These are phyloP conservation scores for Pseudocercospora fijiensis DNA, from an alignment of 2,329 filamentous ascomycete genomes.

Conservation along the genomic window DNA sequence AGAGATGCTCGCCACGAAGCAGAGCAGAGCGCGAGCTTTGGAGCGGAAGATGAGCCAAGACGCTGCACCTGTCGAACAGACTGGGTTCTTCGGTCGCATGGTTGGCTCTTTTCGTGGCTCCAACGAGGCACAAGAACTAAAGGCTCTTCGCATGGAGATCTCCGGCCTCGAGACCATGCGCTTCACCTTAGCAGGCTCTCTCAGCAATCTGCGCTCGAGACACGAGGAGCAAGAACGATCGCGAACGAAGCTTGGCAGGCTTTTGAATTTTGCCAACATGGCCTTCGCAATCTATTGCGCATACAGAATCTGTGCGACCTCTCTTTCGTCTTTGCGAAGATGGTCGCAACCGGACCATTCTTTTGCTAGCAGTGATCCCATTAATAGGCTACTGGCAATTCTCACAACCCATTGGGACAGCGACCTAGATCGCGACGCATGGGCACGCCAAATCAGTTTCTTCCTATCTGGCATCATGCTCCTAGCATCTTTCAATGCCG, in stretches of 20 bases:
- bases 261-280: slow-evolving; percentile 64
- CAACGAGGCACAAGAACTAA: slow-evolving; percentile 55
- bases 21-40: slow-evolving; percentile 67
- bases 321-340: slow-evolving; percentile 65
- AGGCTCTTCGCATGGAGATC: slow-evolving; percentile 69
- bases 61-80: slow-evolving; percentile 35
- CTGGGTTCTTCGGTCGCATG: slow-evolving; percentile 70
- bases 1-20: slow-evolving; percentile 75
- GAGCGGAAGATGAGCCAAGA: slow-evolving; percentile 61
- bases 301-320: slow-evolving; percentile 75
- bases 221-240: slow-evolving; percentile 65
- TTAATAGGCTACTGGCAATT: slow-evolving; percentile 78
- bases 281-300: slow-evolving; percentile 78
- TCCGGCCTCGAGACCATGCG: slow-evolving; percentile 79
- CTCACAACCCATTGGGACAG: slow-evolving; percentile 82
- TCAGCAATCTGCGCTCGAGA: slow-evolving; percentile 63
- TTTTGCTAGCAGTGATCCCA: slow-evolving; percentile 73
- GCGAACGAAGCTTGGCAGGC: slow-evolving; percentile 64
- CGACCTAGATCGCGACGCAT: slow-evolving; percentile 75
- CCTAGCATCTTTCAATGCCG: slow-evolving; percentile 75
- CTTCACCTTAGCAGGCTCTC: slow-evolving; percentile 63
- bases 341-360: slow-evolving; percentile 45
- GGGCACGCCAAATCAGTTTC: slow-evolving; percentile 83
- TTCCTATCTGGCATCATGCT: slow-evolving; percentile 80
- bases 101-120: slow-evolving; percentile 69